These are phyloP conservation scores for Xylaria sp. DNA, from an alignment of 2,329 filamentous ascomycete genomes.

Conservation along the genomic window DNA sequence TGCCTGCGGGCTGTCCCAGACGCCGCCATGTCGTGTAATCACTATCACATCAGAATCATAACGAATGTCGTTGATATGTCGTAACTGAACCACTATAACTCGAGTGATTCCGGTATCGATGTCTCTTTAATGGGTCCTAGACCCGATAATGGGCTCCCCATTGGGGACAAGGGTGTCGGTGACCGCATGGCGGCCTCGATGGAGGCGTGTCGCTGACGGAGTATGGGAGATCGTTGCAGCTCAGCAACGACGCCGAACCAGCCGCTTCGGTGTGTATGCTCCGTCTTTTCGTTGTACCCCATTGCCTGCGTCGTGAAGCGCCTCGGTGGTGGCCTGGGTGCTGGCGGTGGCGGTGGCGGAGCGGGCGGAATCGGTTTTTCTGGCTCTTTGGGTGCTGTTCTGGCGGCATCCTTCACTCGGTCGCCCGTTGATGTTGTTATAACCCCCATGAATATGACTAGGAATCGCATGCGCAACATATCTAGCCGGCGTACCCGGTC, in stretches of 20 bases:
- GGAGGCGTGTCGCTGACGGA: constrained; percentile 71
- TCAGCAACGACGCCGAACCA: constrained; percentile 74
- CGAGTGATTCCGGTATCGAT: constrained; percentile 33
- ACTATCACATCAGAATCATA: constrained; percentile 12
- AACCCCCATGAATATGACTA: constrained; percentile 72
- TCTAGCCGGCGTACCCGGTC: constrained; percentile 69
- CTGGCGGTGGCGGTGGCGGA: constrained; percentile 41
- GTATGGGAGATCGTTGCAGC: constrained; percentile 68
- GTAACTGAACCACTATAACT: constrained; percentile 19
- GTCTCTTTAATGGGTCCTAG: constrained; percentile 29
- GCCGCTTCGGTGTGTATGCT: constrained; percentile 61
- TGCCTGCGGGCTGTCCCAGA: constrained; percentile 9
- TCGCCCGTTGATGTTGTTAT: constrained; percentile 56
- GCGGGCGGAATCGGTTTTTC: constrained; percentile 47
- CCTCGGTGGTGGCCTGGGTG: constrained; percentile 56
- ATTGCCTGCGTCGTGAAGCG: constrained; percentile 66
- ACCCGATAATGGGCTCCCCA: constrained; percentile 42
- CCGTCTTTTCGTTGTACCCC: constrained; percentile 62
- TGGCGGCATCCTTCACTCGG: constrained; percentile 50
- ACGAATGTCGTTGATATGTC: not conserved
- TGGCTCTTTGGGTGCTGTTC: constrained; percentile 43
- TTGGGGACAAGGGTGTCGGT: constrained; percentile 50
- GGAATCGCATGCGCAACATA: constrained; percentile 71
- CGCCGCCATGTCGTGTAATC: constrained; percentile 2
- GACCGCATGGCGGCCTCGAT: constrained; percentile 68